Base-by-base conservation (phyloP, 2,329 filamentous ascomycete genomes). In the Huntiella abstrusa region DNA sequence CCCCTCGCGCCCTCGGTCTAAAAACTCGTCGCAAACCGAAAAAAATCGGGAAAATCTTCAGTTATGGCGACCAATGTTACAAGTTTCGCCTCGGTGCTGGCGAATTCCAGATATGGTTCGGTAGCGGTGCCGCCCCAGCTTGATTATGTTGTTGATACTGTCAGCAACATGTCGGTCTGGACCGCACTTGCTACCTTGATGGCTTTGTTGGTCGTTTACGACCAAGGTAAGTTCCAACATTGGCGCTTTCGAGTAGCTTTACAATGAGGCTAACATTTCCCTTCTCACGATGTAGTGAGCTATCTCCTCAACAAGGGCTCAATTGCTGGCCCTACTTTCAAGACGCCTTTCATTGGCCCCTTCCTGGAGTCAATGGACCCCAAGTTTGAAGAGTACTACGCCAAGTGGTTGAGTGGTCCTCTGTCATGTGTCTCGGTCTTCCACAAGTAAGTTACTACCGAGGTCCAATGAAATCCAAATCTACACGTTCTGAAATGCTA, bases 391-490 rank as follows among this genome's bases (percentile, higher is more conserved):
- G 75, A 87, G 57, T 98, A 98, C 67, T 73, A 87, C 61, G 79
- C 72, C 51, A 95, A 96, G 70, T 98, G 91, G 91, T 63, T 72
- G 56, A 93, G 85, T 58, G 91, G 83, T 41, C 80, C 83, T 41
- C 70, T 98, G 55, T 95, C 87, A 70, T 98, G 91, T 59, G 91
- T 98, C 51, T 95, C 87, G 2, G 86, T 98, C 57, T 98, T 98
- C 69, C 91, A 98, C 76, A 98, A 96, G 85, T 93, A 74, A 55
- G 77, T 58, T 22, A 8, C 13, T 36, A 11, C 12, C 37, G 3
- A 4, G 1, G 15, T 16, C 11, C 4, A 19, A 13, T 17, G 13
- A 7, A 7, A n/a, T 13, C 4, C 15, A 17, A 19, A 12, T 33
- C 34, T 34, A 10, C 3, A 28, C 22, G 22, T 28, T 7, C 8